Evolutionary conservation across 164 flowering plant species (phyloP), one percentile per base, ranked within the genome.

Genomic region (Magnolia kwangsiensis): DNA sequence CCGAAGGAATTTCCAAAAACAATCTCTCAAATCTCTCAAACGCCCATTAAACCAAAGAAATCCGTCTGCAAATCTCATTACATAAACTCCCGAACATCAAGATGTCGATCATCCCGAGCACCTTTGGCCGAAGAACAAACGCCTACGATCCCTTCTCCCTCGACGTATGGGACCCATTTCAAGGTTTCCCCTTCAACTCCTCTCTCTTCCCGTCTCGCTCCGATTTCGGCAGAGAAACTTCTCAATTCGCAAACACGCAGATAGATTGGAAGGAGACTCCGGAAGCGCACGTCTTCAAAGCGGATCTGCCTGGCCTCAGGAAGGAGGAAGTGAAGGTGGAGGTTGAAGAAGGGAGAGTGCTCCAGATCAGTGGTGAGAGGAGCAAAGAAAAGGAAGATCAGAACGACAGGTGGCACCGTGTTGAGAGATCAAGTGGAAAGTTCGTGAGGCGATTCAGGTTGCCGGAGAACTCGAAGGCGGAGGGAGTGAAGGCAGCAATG

Each of bases 191-290:
- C 14, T 68, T 68, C 69, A 66, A 67, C 45, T 19, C 24, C 16
- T 24, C 20, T 4, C 20, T 5, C 51, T 14, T 55, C 31, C 63
- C 24, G 4, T 14, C 19, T 14, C 64, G 72, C 45, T 59, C 69
- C 20, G 51, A 66, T 8, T 4, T 37, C 59, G n/a, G 45, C 80
- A 63, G 83, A 81, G 58, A 68, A n/a, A 66, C 75, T 0, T 24
- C 85, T 4, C 72, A 77, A 11, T 67, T 83, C 9, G 82, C 76
- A 4, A 75, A 72, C 65, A 61, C 83, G 2, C 51, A 72, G 7
- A 74, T 85, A 11, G 88, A 86, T 19, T 86, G 88, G 88, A 82
- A 80, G 75, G 85, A 86, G 67, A 86, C 86, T 21, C 82, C 82
- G 9, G 81, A 82, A 50, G 85, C 84, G 0, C 88, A 86, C 51